A percentile compares a stretch with the other conserved stretches of the same genome.
These are phyloP conservation scores for Phalaenopsis hybrid DNA, from an alignment of 116 monocot species.

Conservation along the genomic window DNA sequence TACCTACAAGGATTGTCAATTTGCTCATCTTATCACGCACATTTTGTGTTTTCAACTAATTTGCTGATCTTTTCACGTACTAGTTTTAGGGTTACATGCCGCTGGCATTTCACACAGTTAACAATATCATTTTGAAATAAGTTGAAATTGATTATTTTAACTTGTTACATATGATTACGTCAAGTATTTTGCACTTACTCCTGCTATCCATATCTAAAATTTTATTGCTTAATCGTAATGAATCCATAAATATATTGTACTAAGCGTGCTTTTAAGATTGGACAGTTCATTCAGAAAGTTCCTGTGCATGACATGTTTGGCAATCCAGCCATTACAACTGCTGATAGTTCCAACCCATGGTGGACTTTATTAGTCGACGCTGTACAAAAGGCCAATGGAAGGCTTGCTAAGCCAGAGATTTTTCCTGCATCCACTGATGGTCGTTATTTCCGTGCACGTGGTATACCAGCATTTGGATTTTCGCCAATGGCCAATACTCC, in stretches of 20 bases:
- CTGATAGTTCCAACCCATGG: conserved; percentile 78
- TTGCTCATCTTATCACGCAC: too few species aligned
- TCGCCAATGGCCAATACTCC: conserved; percentile 97
- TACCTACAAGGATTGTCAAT: too few species aligned
- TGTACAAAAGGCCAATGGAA: conserved; percentile 62
- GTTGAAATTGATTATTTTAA: neutral
- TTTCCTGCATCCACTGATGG: conserved; percentile 95
- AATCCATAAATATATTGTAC: neutral
- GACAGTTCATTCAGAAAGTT: conserved; percentile 65
- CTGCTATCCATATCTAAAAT: neutral
- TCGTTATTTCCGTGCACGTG: conserved; percentile 57
- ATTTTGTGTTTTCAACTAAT: too few species aligned
- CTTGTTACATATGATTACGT: neutral
- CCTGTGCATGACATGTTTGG: conserved; percentile 61
- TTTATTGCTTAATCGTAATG: neutral
- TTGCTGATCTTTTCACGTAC: too few species aligned
- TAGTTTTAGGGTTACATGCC: too few species aligned
- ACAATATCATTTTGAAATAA: neutral
- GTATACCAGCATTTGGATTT: conserved; percentile 90
- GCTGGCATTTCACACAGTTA: too few species aligned
- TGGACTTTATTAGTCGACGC: conserved; percentile 61
- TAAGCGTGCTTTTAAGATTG: conserved; percentile 13
- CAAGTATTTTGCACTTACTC: neutral
- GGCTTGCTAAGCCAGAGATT: conserved; percentile 75
- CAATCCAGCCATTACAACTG: conserved; percentile 58